phyloP scores from a whole-genome alignment of 2,329 filamentous ascomycete genomes.

The Trichoderma cornu-damae region DNA sequence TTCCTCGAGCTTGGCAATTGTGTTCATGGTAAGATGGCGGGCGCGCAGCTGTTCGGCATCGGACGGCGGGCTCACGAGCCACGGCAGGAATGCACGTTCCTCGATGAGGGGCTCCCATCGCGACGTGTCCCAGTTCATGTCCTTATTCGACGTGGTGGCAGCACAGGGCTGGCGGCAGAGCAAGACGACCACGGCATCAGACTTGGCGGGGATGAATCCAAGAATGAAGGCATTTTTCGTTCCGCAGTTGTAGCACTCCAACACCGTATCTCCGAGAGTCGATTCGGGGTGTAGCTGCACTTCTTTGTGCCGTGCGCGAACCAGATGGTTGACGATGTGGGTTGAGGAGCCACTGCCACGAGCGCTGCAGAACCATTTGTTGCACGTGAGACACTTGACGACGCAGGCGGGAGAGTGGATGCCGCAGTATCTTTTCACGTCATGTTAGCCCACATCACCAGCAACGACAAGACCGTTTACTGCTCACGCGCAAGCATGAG shows the following conservation, averaged over 20 bases:
- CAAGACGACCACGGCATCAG: slow-evolving; percentile 94
- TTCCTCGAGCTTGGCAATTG: slow-evolving; percentile 94
- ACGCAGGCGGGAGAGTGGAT: slow-evolving; percentile 95
- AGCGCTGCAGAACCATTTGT: slow-evolving; percentile 98
- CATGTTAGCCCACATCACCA: slow-evolving; percentile 25
- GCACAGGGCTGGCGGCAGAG: slow-evolving; percentile 96
- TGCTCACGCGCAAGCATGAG: slow-evolving; percentile 92
- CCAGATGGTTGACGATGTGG: slow-evolving; percentile 96
- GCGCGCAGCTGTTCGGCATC: slow-evolving; percentile 96
- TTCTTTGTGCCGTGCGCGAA: slow-evolving; percentile 96
- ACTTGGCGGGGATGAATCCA: slow-evolving; percentile 97
- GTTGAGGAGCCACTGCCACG: slow-evolving; percentile 94
- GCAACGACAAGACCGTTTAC: slow-evolving; percentile 2
- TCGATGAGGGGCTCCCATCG: slow-evolving; percentile 97
- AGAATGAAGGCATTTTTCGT: slow-evolving; percentile 99
- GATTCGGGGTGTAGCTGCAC: slow-evolving; percentile 94
- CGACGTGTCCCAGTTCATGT: slow-evolving; percentile 99
- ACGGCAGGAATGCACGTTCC: slow-evolving; percentile 88
- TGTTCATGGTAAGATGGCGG: slow-evolving; percentile 84
- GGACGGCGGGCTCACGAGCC: slow-evolving; percentile 83
- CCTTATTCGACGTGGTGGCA: slow-evolving; percentile 89
- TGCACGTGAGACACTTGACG: slow-evolving; percentile 92
- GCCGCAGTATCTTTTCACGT: slow-evolving; percentile 73
- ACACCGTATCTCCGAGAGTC: slow-evolving; percentile 86
- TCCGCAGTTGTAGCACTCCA: slow-evolving; percentile 98